These are phyloP conservation scores for Nephelium lappaceum DNA, from an alignment of 345 rosid species.

Conservation along the genomic window DNA sequence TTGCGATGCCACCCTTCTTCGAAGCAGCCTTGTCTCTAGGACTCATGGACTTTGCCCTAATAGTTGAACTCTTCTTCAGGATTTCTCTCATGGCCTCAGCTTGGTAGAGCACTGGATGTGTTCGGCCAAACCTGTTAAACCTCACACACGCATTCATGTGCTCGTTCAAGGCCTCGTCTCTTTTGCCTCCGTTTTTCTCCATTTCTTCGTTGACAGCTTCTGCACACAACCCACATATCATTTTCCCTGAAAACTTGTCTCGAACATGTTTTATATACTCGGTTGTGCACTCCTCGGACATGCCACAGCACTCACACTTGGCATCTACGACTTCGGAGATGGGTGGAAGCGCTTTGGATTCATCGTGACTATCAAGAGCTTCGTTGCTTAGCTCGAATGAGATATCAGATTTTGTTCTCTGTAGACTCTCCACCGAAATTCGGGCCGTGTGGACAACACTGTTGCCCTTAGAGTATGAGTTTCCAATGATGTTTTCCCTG, in stretches of 20 bases:
- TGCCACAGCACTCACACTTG: constrained; percentile 90
- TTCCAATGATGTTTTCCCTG: constrained; percentile 19
- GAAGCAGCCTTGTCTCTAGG: constrained; percentile 37
- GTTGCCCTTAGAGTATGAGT: constrained; percentile 11
- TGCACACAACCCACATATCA: constrained; percentile 76
- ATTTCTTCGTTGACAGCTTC: constrained; percentile 75
- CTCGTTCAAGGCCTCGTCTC: constrained; percentile 61
- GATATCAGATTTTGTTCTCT: constrained; percentile 70
- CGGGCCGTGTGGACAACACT: constrained; percentile 21
- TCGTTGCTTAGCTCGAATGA: constrained; percentile 57
- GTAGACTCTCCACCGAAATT: constrained; percentile 49
- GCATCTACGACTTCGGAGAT: constrained; percentile 76
- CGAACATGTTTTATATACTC: constrained; percentile 63
- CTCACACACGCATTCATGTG: constrained; percentile 71
- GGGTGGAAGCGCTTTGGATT: constrained; percentile 29
- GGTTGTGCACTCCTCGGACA: constrained; percentile 85
- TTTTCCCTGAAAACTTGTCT: constrained; percentile 59
- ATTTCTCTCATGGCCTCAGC: constrained; percentile 86
- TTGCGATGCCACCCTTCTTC: constrained; percentile 43
- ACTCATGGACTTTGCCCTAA: constrained; percentile 40
- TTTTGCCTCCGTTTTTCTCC: constrained; percentile 58
- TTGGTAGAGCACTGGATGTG: constrained; percentile 71
- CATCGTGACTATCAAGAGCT: constrained; percentile 18
- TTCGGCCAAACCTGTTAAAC: constrained; percentile 74
- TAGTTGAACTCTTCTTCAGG: constrained; percentile 52